A percentile compares a stretch with the other conserved stretches of the same genome.
Conservation (phyloP, 805 yeast genomes). For the Lachancea dasiensis region DNA sequence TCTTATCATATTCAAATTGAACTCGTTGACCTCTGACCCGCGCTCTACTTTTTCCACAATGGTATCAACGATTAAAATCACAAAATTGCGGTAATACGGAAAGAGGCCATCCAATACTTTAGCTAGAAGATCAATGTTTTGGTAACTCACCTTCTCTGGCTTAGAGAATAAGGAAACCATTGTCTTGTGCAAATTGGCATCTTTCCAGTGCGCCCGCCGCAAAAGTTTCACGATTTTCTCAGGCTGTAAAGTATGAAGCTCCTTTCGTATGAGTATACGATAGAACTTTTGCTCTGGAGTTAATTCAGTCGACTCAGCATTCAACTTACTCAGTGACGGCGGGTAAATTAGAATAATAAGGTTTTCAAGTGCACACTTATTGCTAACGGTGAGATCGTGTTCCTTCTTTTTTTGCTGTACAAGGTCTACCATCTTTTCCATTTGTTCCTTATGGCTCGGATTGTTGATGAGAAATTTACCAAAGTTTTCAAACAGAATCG, state of each 20-base stretch:
- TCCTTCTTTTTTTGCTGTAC: conserved; percentile 46
- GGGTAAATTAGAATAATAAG: conserved; percentile 52
- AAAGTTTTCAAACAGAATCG: conserved; percentile 65
- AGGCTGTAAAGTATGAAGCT: conserved; percentile 37
- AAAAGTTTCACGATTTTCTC: conserved; percentile 35
- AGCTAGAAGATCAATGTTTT: conserved; percentile 46
- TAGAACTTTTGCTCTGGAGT: conserved; percentile 46
- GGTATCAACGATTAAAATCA: conserved; percentile 49
- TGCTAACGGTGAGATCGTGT: conserved; percentile 45
- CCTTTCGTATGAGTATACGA: conserved; percentile 45
- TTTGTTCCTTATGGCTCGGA: conserved; percentile 50
- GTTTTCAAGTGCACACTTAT: conserved; percentile 53
- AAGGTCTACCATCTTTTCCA: conserved; percentile 57
- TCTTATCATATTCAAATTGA: conserved; percentile 51
- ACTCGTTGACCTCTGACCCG: conserved; percentile 63
- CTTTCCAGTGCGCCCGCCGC: conserved; percentile 42
- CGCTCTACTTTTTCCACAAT: conserved; percentile 55
- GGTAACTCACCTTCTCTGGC: conserved; percentile 59
- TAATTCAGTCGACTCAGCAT: conserved; percentile 21
- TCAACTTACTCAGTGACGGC: conserved; percentile 38
- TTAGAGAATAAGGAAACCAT: conserved; percentile 42
- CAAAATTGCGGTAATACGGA: conserved; percentile 36
- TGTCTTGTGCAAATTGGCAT: conserved; percentile 32
- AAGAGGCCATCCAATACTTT: conserved; percentile 37
- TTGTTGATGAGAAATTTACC: conserved; percentile 59